These are phyloP conservation scores for Diaporthe citriasiana DNA, from an alignment of 2,329 filamentous ascomycete genomes.

Conservation along the genomic window DNA sequence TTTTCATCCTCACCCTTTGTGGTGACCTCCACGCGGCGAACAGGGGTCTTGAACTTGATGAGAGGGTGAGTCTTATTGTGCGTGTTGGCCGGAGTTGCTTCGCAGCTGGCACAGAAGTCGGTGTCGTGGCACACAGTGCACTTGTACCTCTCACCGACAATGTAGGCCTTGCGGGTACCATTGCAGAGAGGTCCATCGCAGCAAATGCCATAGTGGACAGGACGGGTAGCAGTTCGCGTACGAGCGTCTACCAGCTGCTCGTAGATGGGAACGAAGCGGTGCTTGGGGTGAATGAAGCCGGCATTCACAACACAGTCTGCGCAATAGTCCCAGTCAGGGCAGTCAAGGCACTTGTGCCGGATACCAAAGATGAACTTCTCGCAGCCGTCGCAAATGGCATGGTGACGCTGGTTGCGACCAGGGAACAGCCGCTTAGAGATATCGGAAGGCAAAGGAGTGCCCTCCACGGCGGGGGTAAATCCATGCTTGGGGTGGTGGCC, in stretches of 20 bases:
- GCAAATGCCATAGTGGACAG: constrained; percentile 86
- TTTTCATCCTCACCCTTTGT: constrained; percentile 84
- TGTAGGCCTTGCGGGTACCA: constrained; percentile 73
- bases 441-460: constrained; percentile 71
- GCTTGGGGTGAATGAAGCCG: constrained; percentile 78
- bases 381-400: constrained; percentile 95
- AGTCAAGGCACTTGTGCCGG: constrained; percentile 96
- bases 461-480: constrained; percentile 78
- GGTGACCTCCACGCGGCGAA: constrained; percentile 88
- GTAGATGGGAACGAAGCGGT: constrained; percentile 92
- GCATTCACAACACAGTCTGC: constrained; percentile 79
- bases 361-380: constrained; percentile 89
- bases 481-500: constrained; percentile 92
- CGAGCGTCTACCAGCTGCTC: constrained; percentile 62
- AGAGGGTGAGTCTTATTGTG: constrained; percentile 98
- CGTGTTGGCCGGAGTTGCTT: constrained; percentile 84
- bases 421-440: constrained; percentile 79
- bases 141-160: constrained; percentile 93
- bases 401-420: constrained; percentile 85
- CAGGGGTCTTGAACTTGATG: constrained; percentile 95
- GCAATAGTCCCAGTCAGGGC: constrained; percentile 98
- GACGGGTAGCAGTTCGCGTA: constrained; percentile 57
- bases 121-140: constrained; percentile 95
- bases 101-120: constrained; percentile 95
- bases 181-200: constrained; percentile 94